These are phyloP conservation scores for Saccharata proteae DNA, from an alignment of 2,329 filamentous ascomycete species.

Conservation along the genomic window DNA sequence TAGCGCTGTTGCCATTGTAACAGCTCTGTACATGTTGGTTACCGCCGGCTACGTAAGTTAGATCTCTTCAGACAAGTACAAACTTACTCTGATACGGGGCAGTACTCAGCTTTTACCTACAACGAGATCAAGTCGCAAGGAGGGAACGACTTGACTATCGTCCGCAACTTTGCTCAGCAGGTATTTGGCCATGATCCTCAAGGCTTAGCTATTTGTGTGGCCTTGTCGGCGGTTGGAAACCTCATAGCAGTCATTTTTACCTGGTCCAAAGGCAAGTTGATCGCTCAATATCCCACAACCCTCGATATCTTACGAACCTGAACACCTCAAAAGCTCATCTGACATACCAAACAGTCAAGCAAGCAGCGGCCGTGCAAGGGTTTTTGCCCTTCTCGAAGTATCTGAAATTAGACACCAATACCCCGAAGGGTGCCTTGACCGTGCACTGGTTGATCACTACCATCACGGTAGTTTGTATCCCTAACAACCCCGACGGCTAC, in stretches of 20 bases:
- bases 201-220: conserved; percentile 9
- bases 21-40: conserved; percentile 25
- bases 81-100: conserved; percentile 7
- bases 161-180: background rate
- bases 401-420: conserved; percentile 3
- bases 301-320: too few species aligned
- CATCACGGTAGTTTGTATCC: conserved; percentile 4
- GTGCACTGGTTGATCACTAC: conserved; percentile 8
- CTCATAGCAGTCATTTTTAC: conserved; percentile 9
- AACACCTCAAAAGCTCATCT: background rate
- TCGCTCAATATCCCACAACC: too few species aligned
- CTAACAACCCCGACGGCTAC: conserved; percentile 9
- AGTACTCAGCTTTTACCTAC: conserved; percentile 6
- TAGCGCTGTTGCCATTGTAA: conserved; percentile 20
- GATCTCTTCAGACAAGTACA: conserved; percentile 4
- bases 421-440: conserved; percentile 7
- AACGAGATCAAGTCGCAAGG: conserved; percentile 1
- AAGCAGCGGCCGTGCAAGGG: conserved; percentile 9
- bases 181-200: conserved; percentile 5
- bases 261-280: conserved; percentile 5
- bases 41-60: conserved; percentile 25
- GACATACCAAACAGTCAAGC: conserved; percentile 8
- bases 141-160: too few species aligned
- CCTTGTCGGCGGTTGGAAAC: conserved; percentile 9
- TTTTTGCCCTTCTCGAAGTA: conserved; percentile 9